phyloP scores from a whole-genome alignment of 805 yeast genomes.

The Brettanomyces nanus region DNA sequence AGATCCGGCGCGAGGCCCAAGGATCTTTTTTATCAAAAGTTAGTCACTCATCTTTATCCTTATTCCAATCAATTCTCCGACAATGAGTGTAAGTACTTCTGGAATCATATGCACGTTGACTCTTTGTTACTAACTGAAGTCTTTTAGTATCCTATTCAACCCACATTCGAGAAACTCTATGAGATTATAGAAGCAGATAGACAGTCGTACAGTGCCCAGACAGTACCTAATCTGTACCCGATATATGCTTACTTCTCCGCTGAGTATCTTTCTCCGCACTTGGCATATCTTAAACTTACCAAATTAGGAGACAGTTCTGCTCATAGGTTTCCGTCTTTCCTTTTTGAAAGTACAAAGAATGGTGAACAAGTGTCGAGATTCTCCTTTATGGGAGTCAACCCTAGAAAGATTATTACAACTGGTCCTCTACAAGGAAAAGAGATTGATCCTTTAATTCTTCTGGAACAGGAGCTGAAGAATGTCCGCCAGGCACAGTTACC shows the following conservation, averaged over 20 bases:
- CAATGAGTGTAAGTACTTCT: neutral
- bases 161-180: slow-evolving; percentile 37
- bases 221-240: slow-evolving; percentile 66
- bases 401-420: slow-evolving; percentile 74
- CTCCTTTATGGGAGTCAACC: slow-evolving; percentile 84
- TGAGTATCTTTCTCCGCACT: slow-evolving; percentile 79
- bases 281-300: slow-evolving; percentile 80
- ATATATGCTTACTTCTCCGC: slow-evolving; percentile 67
- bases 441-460: slow-evolving; percentile 68
- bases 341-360: slow-evolving; percentile 82
- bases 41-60: too few relatives aligned
- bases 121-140: neutral
- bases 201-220: slow-evolving; percentile 10
- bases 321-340: slow-evolving; percentile 57
- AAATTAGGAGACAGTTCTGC: slow-evolving; percentile 46
- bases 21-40: too few relatives aligned
- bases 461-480: slow-evolving; percentile 65
- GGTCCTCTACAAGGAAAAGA: slow-evolving; percentile 59
- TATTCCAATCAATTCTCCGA: too few relatives aligned
- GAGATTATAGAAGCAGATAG: slow-evolving; percentile 33
- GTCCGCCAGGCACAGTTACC: slow-evolving; percentile 70
- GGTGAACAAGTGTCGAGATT: slow-evolving; percentile 87
- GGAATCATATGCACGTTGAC: neutral
- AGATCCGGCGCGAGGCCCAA: too few relatives aligned
- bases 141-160: slow-evolving; percentile 32